Percentiles rank a stretch among this genome's conserved stretches.
Evolutionary conservation across 108 stramenopile species (phyloP).

Genomic region (Chaetoceros tenuissimus): DNA sequence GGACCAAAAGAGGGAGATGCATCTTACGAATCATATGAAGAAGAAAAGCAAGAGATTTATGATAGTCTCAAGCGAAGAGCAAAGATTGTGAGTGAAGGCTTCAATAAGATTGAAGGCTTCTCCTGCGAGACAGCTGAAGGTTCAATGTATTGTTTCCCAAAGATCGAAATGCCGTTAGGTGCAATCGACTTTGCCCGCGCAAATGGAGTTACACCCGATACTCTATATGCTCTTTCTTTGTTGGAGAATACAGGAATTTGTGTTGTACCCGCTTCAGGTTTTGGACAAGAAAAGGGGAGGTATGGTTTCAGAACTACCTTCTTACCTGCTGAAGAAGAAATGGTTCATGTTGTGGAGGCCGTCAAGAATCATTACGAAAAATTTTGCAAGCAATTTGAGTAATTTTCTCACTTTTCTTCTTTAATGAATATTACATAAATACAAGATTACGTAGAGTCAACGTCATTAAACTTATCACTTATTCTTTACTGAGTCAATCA

Average conservation of each 20-base stretch:
- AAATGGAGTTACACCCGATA: constrained; percentile 73
- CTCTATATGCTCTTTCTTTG: constrained; percentile 85
- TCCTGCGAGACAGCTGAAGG: constrained; percentile 91
- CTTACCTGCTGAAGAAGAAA: constrained; percentile 79
- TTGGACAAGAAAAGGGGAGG: constrained; percentile 87
- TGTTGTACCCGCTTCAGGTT: constrained; percentile 94
- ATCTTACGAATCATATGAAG: constrained; percentile 61
- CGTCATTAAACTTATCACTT: too few relatives aligned
- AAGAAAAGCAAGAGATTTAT: constrained; percentile 57
- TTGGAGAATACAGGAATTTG: constrained; percentile 88
- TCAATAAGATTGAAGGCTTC: constrained; percentile 87
- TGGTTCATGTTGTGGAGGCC: constrained; percentile 42
- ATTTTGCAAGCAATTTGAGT: constrained; percentile 66
- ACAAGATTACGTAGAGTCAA: too few relatives aligned
- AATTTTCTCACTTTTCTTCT: too few relatives aligned
- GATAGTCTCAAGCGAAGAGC: constrained; percentile 63
- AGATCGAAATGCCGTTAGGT: constrained; percentile 64
- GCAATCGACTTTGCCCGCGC: constrained; percentile 65
- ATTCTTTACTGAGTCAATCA: too few relatives aligned
- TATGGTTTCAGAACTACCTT: constrained; percentile 96
- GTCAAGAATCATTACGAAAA: constrained; percentile 77
- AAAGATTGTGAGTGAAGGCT: constrained; percentile 58
- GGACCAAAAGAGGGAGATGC: constrained; percentile 69
- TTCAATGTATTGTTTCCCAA: constrained; percentile 95
- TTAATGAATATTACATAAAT: too few relatives aligned